Evolutionary conservation across 306 rosid species (phyloP), one percentile per base, ranked within the genome.

Genomic region (Nissolia schottii): DNA sequence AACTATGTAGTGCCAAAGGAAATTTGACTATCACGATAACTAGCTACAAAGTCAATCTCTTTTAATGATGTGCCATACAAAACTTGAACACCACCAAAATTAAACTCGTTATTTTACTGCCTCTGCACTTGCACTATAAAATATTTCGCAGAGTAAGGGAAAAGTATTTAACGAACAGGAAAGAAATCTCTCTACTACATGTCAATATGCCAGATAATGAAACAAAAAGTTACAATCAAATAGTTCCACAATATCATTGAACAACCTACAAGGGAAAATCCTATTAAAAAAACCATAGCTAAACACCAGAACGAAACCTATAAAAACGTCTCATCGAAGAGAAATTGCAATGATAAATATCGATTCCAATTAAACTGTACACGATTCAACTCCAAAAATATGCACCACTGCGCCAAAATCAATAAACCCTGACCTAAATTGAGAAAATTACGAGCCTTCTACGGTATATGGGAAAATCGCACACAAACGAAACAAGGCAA

Each of bases 151-250:
- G 27, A 6, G 50, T 6, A 27, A 40, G 56, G 54, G 23, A 56
- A 16, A 22, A 51, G 32, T 14, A 22, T 7, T 27, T 7, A 32
- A 24, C 12, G 18, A 37, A 43, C 19, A 19, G 48, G 5, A 32
- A 7, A 20, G 32, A 62, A 48, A 63, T 16, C 3, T 14, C 27
- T 38, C 41, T 37, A 5, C 18, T 7, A 24, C 16, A n/a, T n/a
- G 23, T 54, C 25, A 43, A 71, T 12, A 41, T 28, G 55, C 41
- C 16, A 54, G 25, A 18, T 4, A 11, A 59, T 8, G 40, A 72
- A 46, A 16, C 72, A 80, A 60, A 45, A 45, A 72, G 27, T 45
- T 45, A 58, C 2, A 83, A 79, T 2, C n/a, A 3, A 40, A 22
- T 29, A 86, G 13, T 62, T 37, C 31, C 48, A 61, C 31, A 25